Base-by-base conservation (phyloP, 73 alveolate genomes). In the Blepharisma stoltei region DNA sequence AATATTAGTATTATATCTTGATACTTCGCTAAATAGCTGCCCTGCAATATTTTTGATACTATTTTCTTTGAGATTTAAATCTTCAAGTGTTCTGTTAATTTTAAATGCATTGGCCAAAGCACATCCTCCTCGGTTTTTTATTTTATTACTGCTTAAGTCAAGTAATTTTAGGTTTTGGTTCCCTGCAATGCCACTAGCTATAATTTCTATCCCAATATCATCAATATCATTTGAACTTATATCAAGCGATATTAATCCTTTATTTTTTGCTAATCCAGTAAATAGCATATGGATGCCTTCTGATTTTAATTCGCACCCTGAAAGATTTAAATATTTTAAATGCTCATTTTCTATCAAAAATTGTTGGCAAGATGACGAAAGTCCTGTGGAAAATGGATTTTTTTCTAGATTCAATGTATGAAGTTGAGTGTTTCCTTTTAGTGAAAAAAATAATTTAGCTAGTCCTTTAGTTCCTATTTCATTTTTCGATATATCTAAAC, bases 191-290 rank as follows among this genome's bases (percentile, higher is more conserved):
- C 80, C 86, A 41, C 75, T 55, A 18, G 75, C 83, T 38, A 81
- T 54, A 54, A 45, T 20, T n/a, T 55, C 70, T 7, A 53, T 78
- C 6, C 89, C 89, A 11, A 21, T 4, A 49, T 81, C 86, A 11
- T 81, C 55, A 18, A 81, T 41, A 50, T 66, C 25, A 50, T 81
- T 81, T 46, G 53, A 73, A 18, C 81, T 55, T 44, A 77, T 18
- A 0, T 38, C 65, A 7, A 75, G 71, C 38, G 54, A 37, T 27
- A n/a, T 75, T 18, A 81, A 46, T 23, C 70, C 46, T 41, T 21
- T 81, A 47, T 81, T 81, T 77, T 54, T 38, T 27, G 50, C 73
- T 5, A 81, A 32, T 1, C 86, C 86, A 41, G 49, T 69, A 41
- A 75, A 70, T 27, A 81, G 27, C 6, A 5, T 43, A 45, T 65